Base-by-base conservation (phyloP, 306 rosid genomes). In the Trifolium fragiferum region DNA sequence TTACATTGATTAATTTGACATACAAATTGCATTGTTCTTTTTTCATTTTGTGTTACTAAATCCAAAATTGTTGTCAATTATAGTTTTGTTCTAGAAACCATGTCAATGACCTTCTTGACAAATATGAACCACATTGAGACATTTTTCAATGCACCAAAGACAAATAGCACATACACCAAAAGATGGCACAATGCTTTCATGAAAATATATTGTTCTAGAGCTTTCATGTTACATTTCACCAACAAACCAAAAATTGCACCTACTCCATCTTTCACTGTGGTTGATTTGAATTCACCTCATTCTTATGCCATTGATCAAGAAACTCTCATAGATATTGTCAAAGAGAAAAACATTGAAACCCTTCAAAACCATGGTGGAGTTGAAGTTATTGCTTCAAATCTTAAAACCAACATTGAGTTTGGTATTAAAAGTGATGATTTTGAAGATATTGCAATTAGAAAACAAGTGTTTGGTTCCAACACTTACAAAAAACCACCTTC, bases 161-260 rank as follows among this genome's bases (percentile, higher is more conserved):
- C 47, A 16, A 47, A 55, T 15, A 77, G 25, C 47, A 25, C 8
- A 78, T 7, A 72, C 50, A 70, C 64, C 7, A 84, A 80, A 65
- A 83, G 84, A 35, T 86, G 90, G 93, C 90, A 64, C 43, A 54
- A 73, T 1, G 89, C 92, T 7, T 84, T 85, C 49, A 10, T 82
- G 13, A 57, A 37, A 21, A 73, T 87, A 41, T 87, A 87, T 61
- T 89, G 88, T 49, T 89, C 90, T 15, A 62, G 86, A 61, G 87
- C 89, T 11, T 10, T 86, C 5, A 18, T 63, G 50, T 82, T 51
- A 59, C 13, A 49, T 46, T 80, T 68, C 37, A 55, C 70, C 11
- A 66, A 18, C 1, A 23, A 73, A 64, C 25, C 37, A 18, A 37
- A 66, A 21, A 66, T 27, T 35, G 19, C 49, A 18, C 68, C 43